These are phyloP conservation scores for Chlamydomonas schloesseri DNA, from an alignment of 139 green algal species.

Conservation along the genomic window DNA sequence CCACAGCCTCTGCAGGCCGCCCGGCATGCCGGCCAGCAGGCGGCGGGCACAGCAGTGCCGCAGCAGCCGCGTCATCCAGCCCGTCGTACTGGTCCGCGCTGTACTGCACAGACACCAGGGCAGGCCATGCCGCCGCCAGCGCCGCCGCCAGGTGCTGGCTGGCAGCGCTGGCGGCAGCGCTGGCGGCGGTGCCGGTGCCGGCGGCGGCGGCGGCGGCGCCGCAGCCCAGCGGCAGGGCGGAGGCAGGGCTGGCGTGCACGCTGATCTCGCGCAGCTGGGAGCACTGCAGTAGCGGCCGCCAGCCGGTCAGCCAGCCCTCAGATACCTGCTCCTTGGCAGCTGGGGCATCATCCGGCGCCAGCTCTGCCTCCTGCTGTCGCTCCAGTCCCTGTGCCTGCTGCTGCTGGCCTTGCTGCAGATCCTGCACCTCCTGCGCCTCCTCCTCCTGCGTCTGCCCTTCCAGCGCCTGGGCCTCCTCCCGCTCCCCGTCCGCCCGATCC, in stretches of 20 bases:
- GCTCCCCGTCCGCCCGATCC: not conserved
- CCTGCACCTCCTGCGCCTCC: not conserved
- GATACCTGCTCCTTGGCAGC: too few species aligned
- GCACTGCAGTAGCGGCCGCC: slow-evolving; percentile 3
- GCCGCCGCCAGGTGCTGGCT: too few species aligned
- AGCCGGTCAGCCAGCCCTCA: not conserved
- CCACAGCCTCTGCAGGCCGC: too few species aligned
- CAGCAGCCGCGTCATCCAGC: not conserved
- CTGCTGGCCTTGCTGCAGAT: not conserved
- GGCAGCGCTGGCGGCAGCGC: too few species aligned
- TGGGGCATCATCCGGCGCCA: too few species aligned
- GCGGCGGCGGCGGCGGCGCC: too few species aligned
- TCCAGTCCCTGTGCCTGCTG: not conserved
- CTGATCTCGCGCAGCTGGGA: not conserved
- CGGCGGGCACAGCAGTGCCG: too few species aligned
- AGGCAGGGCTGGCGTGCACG: not conserved
- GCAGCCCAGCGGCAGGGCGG: too few species aligned
- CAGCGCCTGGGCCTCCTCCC: not conserved
- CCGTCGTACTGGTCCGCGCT: slow-evolving; percentile 60
- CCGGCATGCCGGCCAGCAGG: too few species aligned
- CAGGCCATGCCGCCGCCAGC: slow-evolving; percentile 54
- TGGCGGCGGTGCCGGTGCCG: too few species aligned
- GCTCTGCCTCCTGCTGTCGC: too few species aligned
- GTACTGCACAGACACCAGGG: slow-evolving; percentile 68
- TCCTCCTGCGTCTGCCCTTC: not conserved